These are phyloP conservation scores for Acacia concinna DNA, from an alignment of 331 rosid genomes.

Conservation along the genomic window DNA sequence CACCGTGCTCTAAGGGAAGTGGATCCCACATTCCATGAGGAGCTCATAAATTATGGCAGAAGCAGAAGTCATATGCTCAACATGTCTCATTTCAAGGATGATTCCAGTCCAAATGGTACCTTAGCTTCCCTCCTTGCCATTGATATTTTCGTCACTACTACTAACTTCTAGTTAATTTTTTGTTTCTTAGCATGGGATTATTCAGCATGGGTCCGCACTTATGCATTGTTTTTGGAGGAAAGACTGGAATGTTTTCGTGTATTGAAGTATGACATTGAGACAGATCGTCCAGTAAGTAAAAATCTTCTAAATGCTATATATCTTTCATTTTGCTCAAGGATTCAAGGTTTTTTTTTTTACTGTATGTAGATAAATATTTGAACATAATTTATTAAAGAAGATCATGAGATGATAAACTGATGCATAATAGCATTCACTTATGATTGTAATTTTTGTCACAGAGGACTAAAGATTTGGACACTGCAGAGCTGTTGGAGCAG, in stretches of 20 bases:
- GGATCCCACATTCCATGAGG: conserved; percentile 97
- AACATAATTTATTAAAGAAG: conserved; percentile 3
- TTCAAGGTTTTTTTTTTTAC: neutral
- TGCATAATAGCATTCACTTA: neutral
- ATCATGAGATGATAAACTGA: neutral
- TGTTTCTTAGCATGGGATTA: conserved; percentile 87
- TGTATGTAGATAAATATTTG: conserved; percentile 14
- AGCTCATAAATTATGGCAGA: conserved; percentile 93
- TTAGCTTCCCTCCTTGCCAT: conserved; percentile 3
- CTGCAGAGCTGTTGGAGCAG: conserved; percentile 87
- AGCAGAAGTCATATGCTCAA: conserved; percentile 98
- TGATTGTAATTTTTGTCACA: conserved; percentile 49
- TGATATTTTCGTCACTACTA: neutral
- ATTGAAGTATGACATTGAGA: conserved; percentile 85
- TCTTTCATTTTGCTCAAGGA: neutral
- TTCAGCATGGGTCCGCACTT: conserved; percentile 92
- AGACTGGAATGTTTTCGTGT: conserved; percentile 96
- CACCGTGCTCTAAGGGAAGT: conserved; percentile 99
- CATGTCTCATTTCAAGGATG: conserved; percentile 96
- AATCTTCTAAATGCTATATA: neutral
- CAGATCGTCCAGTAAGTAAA: conserved; percentile 81
- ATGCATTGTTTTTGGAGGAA: conserved; percentile 98
- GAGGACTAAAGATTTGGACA: conserved; percentile 96
- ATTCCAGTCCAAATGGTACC: conserved; percentile 95
- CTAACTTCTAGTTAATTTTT: conserved; percentile 28